Conservation (phyloP, 2,329 filamentous ascomycete species). For the Trichoderma cornu-damae region DNA sequence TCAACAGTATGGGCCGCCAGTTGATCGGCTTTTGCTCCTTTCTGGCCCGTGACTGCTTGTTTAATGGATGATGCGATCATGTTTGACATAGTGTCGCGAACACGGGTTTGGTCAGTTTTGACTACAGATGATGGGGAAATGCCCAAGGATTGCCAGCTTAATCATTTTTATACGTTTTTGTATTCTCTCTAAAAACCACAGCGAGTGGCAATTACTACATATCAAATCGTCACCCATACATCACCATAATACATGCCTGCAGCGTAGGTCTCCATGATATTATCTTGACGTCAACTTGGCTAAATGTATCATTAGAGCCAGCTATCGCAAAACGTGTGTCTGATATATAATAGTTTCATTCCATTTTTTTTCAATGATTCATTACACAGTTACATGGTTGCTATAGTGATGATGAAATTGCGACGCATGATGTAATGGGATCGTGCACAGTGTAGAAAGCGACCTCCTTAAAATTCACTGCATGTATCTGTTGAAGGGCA, state of each 20-base stretch:
- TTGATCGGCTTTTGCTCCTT: constrained; percentile 55
- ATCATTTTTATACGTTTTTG: too few relatives aligned
- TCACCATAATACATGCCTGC: not conserved
- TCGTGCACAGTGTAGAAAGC: not conserved
- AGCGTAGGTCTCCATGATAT: constrained; percentile 5
- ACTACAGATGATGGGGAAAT: not conserved
- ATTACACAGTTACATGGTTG: not conserved
- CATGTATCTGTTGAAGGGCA: not conserved
- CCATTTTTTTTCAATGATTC: not conserved
- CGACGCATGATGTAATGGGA: not conserved
- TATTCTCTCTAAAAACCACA: too few relatives aligned
- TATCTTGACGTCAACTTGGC: constrained; percentile 8
- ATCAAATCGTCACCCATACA: constrained; percentile 1
- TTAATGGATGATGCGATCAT: constrained; percentile 14
- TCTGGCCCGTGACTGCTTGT: constrained; percentile 32
- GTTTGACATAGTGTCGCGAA: constrained; percentile 3
- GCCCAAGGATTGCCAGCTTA: too few relatives aligned
- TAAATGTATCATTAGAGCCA: too few relatives aligned
- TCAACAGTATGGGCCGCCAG: constrained; percentile 55
- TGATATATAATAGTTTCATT: not conserved
- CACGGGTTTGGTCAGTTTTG: not conserved
- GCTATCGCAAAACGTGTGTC: too few relatives aligned
- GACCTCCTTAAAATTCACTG: too few relatives aligned
- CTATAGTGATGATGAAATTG: not conserved
- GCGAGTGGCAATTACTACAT: not conserved